These are phyloP conservation scores for Globisporangium paddicum DNA, from an alignment of 352 stramenopile genomes.

Conservation along the genomic window DNA sequence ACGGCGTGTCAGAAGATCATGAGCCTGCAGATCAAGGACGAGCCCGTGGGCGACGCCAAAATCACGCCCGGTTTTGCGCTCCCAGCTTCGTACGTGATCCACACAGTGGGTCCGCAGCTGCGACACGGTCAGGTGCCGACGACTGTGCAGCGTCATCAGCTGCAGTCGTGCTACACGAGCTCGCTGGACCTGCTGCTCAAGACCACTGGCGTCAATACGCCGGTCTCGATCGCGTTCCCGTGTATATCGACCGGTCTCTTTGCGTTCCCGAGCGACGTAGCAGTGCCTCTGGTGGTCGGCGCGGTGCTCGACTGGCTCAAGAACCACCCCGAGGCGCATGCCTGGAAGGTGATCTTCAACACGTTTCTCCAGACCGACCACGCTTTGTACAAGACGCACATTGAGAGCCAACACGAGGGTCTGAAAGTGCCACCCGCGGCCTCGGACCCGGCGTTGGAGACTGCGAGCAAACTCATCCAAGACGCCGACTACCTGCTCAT, in stretches of 20 bases:
- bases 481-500: conserved; percentile 63
- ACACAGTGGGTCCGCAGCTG: conserved; percentile 60
- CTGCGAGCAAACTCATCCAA: conserved; percentile 29
- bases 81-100: conserved; percentile 45
- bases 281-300: conserved; percentile 37
- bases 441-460: conserved; percentile 21
- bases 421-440: conserved; percentile 17
- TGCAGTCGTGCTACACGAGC: conserved; percentile 45
- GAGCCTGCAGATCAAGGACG: conserved; percentile 26
- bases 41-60: conserved; percentile 41
- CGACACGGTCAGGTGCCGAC: conserved; percentile 21
- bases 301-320: conserved; percentile 50
- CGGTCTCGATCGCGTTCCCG: conserved; percentile 38
- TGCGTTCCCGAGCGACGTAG: conserved; percentile 51
- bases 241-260: conserved; percentile 72
- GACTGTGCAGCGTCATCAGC: conserved; percentile 19
- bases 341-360: conserved; percentile 69
- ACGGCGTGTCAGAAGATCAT: conserved; percentile 49
- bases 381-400: conserved; percentile 39
- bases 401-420: conserved; percentile 14
- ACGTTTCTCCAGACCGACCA: conserved; percentile 58
- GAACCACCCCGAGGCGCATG: conserved; percentile 21
- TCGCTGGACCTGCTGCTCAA: conserved; percentile 44
- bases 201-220: conserved; percentile 9
- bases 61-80: conserved; percentile 54